Conservation (phyloP, 2,329 filamentous ascomycete genomes). For the Calonectria montana region DNA sequence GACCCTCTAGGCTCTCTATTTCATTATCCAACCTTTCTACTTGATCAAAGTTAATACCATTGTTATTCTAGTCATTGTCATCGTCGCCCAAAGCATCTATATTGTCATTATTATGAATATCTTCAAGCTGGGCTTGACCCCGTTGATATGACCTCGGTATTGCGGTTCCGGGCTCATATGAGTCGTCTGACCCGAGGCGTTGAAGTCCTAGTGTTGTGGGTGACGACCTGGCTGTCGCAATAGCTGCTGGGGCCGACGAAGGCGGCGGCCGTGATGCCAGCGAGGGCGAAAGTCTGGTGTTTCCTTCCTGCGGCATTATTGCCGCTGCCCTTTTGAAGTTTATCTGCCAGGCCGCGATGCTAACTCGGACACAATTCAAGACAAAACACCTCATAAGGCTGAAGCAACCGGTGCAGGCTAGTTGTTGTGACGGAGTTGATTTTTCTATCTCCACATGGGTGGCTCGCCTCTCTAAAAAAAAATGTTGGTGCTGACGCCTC, state of each 20-base stretch:
- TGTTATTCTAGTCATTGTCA: background rate
- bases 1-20: background rate
- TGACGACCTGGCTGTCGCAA: background rate
- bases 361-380: too few relatives aligned
- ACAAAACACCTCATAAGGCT: too few relatives aligned
- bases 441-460: too few relatives aligned
- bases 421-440: too few relatives aligned
- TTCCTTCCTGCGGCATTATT: too few relatives aligned
- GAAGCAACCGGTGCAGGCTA: too few relatives aligned
- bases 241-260: background rate
- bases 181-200: background rate
- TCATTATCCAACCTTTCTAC: background rate
- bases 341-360: too few relatives aligned
- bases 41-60: background rate
- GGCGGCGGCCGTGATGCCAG: background rate
- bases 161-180: background rate
- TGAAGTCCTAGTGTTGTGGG: background rate
- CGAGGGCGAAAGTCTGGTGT: background rate
- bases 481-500: too few relatives aligned
- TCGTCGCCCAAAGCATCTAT: background rate
- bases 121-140: background rate
- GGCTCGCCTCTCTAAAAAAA: too few relatives aligned
- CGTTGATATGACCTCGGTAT: background rate
- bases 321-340: too few relatives aligned
- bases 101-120: background rate